Conservation (phyloP, 2,329 filamentous ascomycete species). For the Fonsecaea erecta region DNA sequence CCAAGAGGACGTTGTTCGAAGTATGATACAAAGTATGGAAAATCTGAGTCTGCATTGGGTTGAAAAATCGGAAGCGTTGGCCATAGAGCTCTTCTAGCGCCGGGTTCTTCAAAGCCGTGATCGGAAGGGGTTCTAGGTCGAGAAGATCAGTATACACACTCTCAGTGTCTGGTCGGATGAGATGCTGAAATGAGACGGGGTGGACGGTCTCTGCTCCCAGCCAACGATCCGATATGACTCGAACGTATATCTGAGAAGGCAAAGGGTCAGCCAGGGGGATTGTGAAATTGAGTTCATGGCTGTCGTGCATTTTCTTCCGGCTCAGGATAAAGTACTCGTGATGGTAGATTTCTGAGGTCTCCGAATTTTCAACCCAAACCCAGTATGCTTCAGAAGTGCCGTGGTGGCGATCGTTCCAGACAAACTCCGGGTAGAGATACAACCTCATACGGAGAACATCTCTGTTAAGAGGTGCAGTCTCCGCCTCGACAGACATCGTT, state of each 20-base stretch:
- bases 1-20: constrained; percentile 85
- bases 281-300: constrained; percentile 97
- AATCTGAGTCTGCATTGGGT: constrained; percentile 98
- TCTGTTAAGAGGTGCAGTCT: constrained; percentile 92
- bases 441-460: constrained; percentile 93
- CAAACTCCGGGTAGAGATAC: constrained; percentile 84
- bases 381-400: constrained; percentile 96
- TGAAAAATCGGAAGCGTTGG: constrained; percentile 92
- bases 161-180: constrained; percentile 96
- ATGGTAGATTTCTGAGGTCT: constrained; percentile 96
- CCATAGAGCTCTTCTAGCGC: constrained; percentile 85
- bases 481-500: constrained; percentile 84
- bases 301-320: constrained; percentile 85
- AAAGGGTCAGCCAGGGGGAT: constrained; percentile 93
- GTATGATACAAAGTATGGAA: constrained; percentile 97
- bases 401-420: constrained; percentile 92
- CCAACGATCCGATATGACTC: constrained; percentile 94
- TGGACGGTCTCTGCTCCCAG: constrained; percentile 94
- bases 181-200: constrained; percentile 94
- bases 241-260: constrained; percentile 93
- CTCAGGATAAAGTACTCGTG: constrained; percentile 96
- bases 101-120: constrained; percentile 85
- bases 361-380: constrained; percentile 98
- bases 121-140: constrained; percentile 85
- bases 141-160: constrained; percentile 95